Evolutionary conservation across 805 yeast species (phyloP).

Genomic region (Cyberlindnera xylosilytica): DNA sequence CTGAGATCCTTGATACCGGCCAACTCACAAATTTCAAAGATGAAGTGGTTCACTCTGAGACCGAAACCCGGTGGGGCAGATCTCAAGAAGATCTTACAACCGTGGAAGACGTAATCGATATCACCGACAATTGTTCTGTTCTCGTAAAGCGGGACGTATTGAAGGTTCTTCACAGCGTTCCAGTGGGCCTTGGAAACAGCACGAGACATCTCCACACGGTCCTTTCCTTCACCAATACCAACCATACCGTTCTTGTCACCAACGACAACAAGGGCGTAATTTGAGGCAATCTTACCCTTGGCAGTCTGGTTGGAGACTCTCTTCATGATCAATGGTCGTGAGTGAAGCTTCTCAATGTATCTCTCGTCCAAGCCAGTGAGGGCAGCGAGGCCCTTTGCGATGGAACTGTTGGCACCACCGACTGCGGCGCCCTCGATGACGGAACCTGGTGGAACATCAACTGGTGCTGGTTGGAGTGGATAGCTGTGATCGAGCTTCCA

Average conservation of each 20-base stretch:
- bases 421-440: slow-evolving; percentile 24
- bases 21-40: slow-evolving; percentile 86
- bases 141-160: slow-evolving; percentile 81
- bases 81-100: slow-evolving; percentile 75
- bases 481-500: slow-evolving; percentile 45
- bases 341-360: slow-evolving; percentile 57
- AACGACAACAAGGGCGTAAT: slow-evolving; percentile 81
- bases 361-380: slow-evolving; percentile 65
- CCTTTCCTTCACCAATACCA: slow-evolving; percentile 94
- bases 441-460: slow-evolving; percentile 50
- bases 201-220: slow-evolving; percentile 66
- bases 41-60: slow-evolving; percentile 82
- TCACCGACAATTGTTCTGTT: slow-evolving; percentile 87
- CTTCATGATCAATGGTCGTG: slow-evolving; percentile 69
- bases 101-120: slow-evolving; percentile 79
- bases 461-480: slow-evolving; percentile 58
- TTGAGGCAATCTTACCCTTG: slow-evolving; percentile 83
- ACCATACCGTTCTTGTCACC: slow-evolving; percentile 94
- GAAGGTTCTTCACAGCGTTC: slow-evolving; percentile 87
- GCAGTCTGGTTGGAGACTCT: slow-evolving; percentile 88
- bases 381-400: slow-evolving; percentile 53
- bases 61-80: slow-evolving; percentile 95
- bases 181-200: slow-evolving; percentile 86
- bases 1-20: slow-evolving; percentile 93
- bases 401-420: slow-evolving; percentile 23